A percentile compares a stretch with the other conserved stretches of the same genome.
Conservation (phyloP, 2,329 filamentous ascomycete species). For the Aureobasidium sp. region DNA sequence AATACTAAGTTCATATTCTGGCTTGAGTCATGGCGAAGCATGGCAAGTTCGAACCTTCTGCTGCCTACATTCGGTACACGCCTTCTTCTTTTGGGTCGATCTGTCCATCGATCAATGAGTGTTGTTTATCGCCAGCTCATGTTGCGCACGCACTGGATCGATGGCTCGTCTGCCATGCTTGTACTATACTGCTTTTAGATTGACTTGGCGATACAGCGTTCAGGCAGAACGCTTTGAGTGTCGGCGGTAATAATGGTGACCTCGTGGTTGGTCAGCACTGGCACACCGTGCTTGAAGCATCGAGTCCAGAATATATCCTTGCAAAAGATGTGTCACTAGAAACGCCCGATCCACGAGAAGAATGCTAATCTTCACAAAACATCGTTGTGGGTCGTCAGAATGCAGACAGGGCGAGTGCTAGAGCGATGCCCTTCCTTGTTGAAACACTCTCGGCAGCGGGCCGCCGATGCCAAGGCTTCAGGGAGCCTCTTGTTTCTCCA, state of each 20-base stretch:
- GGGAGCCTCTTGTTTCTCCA: background rate
- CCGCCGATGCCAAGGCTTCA: background rate
- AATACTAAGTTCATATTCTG: background rate
- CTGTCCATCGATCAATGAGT: background rate
- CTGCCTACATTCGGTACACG: constrained; percentile 10
- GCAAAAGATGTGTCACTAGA: background rate
- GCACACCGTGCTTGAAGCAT: background rate
- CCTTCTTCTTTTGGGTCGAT: background rate
- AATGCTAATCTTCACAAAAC: constrained; percentile 6
- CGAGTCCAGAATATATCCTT: too few relatives aligned
- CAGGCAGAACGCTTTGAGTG: background rate
- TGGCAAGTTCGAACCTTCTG: constrained; percentile 5
- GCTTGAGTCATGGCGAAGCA: background rate
- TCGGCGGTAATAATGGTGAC: background rate
- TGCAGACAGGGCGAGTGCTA: background rate
- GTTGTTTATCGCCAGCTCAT: too few relatives aligned
- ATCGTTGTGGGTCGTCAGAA: background rate
- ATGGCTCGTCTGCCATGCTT: background rate
- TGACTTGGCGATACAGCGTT: background rate
- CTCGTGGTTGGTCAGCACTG: background rate
- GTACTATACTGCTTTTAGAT: background rate
- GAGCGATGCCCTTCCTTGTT: background rate
- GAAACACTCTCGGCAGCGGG: background rate
- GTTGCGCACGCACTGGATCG: background rate
- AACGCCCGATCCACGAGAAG: background rate